A percentile compares a stretch with the other conserved stretches of the same genome.
Conservation (phyloP, 176 grass and related monocot genomes). For the Triticum timopheevii region DNA sequence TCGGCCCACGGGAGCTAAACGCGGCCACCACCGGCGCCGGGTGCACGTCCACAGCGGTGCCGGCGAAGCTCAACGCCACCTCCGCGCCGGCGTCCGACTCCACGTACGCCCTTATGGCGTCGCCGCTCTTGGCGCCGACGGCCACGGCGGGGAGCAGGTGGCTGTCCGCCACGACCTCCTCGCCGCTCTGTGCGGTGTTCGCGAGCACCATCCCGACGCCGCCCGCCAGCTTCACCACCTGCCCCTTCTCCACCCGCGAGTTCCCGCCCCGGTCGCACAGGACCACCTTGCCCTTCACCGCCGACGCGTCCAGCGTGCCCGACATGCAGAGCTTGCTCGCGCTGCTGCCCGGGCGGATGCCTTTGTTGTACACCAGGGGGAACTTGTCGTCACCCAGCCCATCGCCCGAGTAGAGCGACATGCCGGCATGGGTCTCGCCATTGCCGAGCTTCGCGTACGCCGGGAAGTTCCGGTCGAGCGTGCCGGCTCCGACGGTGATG, state of each 20-base stretch:
- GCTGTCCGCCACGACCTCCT: conserved; percentile 85
- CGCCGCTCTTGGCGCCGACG: conserved; percentile 64
- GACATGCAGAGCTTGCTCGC: conserved; percentile 72
- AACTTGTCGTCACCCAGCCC: conserved; percentile 41
- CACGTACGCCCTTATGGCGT: conserved; percentile 56
- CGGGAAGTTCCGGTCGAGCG: conserved; percentile 74
- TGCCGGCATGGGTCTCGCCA: conserved; percentile 54
- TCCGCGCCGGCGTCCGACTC: conserved; percentile 43
- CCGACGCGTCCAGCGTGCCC: conserved; percentile 53
- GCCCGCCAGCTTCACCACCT: conserved; percentile 74
- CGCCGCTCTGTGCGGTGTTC: conserved; percentile 65
- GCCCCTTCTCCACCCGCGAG: conserved; percentile 74
- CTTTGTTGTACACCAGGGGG: conserved; percentile 67
- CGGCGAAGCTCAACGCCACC: conserved; percentile 52
- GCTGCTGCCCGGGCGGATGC: conserved; percentile 60
- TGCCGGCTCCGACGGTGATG: conserved; percentile 72
- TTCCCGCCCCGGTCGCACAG: conserved; percentile 75
- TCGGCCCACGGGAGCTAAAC: conserved; percentile 90
- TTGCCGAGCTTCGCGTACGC: conserved; percentile 52
- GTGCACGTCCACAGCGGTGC: conserved; percentile 64
- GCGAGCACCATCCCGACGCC: conserved; percentile 83
- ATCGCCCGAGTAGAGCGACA: conserved; percentile 65
- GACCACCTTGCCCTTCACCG: conserved; percentile 81
- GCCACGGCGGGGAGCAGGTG: conserved; percentile 73
- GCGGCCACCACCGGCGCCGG: conserved; percentile 89